Evolutionary conservation across 192 early-diverging fungal species (phyloP), one percentile per base, ranked within the genome.

Genomic region (Jimgerdemannia flammicorona): DNA sequence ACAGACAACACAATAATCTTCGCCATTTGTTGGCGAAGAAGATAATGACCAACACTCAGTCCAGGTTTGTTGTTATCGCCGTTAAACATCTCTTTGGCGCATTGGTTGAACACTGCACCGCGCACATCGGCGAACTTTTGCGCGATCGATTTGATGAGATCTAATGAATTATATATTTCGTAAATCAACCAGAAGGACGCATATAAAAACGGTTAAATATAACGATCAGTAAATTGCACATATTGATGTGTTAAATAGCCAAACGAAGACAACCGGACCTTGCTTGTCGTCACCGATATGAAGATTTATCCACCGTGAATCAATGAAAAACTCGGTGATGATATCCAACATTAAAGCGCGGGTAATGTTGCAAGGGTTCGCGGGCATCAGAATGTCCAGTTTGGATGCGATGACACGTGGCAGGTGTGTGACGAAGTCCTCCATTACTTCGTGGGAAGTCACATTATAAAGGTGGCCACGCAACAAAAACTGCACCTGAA

Each of bases 401-500:
- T 64, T 81, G 64, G 77, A 79, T 18, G 75, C 42, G 4, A 82
- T 70, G 3, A 87, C 76, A 4, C 76, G 81, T 0, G 87, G 79
- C 19, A 84, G 72, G n/a, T 86, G 79, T 19, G 87, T 79, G 9
- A 71, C 67, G 10, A 88, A 73, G 74, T 88, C 86, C 3, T 74
- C 73, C 44, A 85, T 77, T 14, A 85, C 75, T 70, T 86, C 79
- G 67, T 70, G 70, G 19, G 78, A 79, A 29, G 82, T 71, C 10
- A 69, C 74, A 43, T 86, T 82, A 43, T 81, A 76, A 10, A 93
- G 79, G 64, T 92, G 92, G 29, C 89, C 89, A 64, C 89, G 83
- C 40, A 96, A 70, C 41, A 97, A 79, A 74, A 89, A 88, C 72
- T 90, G 87, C 19, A 91, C 85, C 75, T 94, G 93, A 44, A 94